These are phyloP conservation scores for Sporothrix sp. DNA, from an alignment of 2,329 filamentous ascomycete genomes.

Conservation along the genomic window DNA sequence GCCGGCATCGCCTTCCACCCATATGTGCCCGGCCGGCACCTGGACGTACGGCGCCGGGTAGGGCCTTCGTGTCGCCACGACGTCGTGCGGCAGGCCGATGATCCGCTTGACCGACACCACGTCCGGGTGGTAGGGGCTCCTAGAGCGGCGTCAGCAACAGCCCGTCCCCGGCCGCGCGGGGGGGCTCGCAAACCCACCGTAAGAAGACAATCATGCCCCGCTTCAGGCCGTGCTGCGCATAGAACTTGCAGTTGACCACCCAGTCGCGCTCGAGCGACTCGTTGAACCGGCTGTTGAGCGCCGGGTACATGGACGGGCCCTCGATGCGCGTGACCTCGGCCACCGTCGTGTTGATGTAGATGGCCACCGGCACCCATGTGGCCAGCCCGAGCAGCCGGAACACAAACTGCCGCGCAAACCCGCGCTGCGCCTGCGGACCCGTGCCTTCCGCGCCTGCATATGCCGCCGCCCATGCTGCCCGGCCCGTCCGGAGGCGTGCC, in stretches of 20 bases:
- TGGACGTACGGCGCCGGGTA: constrained; percentile 47
- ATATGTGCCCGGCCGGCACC: constrained; percentile 78
- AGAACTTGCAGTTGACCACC: constrained; percentile 51
- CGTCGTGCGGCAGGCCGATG: constrained; percentile 70
- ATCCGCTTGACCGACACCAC: constrained; percentile 70
- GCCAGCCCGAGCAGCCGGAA: constrained; percentile 42
- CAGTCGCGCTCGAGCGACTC: constrained; percentile 44
- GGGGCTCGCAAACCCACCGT: constrained; percentile 35
- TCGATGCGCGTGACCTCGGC: constrained; percentile 48
- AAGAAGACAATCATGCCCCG: constrained; percentile 70
- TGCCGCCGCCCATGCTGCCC: background rate
- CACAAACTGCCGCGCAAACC: constrained; percentile 30
- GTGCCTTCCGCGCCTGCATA: background rate
- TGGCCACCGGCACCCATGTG: constrained; percentile 52
- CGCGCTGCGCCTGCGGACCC: background rate
- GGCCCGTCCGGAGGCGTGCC: constrained; percentile 10
- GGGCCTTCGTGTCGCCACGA: constrained; percentile 54
- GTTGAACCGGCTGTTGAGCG: constrained; percentile 58
- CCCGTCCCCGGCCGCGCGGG: no score
- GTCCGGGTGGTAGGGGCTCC: constrained; percentile 62
- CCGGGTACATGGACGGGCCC: constrained; percentile 67
- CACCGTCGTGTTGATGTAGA: constrained; percentile 53
- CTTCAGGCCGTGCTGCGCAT: constrained; percentile 46
- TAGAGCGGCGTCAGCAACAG: constrained; percentile 26
- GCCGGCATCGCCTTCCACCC: constrained; percentile 86